Conservation (phyloP, 371 early-diverging fungal genomes). For the Mortierella sp. region DNA sequence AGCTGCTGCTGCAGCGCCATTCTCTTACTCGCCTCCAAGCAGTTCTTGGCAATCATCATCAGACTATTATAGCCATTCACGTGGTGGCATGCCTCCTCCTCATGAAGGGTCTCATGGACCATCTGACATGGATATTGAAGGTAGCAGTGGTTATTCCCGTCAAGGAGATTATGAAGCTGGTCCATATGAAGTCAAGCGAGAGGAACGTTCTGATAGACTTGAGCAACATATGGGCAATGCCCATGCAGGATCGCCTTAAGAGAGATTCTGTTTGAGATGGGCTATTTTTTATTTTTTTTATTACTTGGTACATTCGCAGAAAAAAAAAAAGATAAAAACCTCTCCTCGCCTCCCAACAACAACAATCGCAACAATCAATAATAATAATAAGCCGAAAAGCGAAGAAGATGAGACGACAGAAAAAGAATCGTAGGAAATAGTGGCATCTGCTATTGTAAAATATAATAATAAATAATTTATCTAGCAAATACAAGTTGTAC, state of each 20-base stretch:
- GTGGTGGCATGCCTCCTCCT: background rate
- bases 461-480: background rate
- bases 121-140: slow-evolving; percentile 44
- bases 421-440: background rate
- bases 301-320: background rate
- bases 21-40: slow-evolving; percentile 18
- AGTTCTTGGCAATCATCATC: slow-evolving; percentile 13
- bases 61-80: slow-evolving; percentile 22
- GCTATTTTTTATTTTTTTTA: background rate
- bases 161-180: slow-evolving; percentile 11
- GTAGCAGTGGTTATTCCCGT: background rate
- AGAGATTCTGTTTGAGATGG: too few species aligned
- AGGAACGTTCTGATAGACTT: slow-evolving; percentile 1
- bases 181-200: slow-evolving; percentile 13
- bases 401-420: background rate
- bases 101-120: slow-evolving; percentile 17
- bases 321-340: background rate
- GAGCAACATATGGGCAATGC: background rate
- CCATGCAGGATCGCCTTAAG: background rate
- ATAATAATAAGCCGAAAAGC: too few species aligned
- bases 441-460: background rate
- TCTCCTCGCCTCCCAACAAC: too few species aligned
- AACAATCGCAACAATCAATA: too few species aligned
- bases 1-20: slow-evolving; percentile 13
- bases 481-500: too few species aligned